Percentiles rank a stretch among this genome's conserved stretches.
These are phyloP conservation scores for Sordariomycetes sp. DNA, from an alignment of 2,329 filamentous ascomycete genomes.

Conservation along the genomic window DNA sequence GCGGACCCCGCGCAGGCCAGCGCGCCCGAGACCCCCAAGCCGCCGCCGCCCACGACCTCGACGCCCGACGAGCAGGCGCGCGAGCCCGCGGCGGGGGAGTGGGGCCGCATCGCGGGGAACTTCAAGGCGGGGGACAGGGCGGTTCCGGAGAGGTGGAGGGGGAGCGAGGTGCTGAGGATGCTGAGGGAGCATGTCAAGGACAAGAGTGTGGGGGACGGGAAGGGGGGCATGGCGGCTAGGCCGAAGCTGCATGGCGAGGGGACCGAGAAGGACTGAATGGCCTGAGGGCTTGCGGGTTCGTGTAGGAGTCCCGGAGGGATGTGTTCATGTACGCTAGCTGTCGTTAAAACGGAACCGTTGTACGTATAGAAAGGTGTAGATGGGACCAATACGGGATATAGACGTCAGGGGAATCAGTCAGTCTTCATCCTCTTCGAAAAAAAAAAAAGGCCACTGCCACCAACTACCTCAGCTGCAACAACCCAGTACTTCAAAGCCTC, in stretches of 20 bases:
- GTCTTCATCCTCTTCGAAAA: not conserved
- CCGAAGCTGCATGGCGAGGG: conserved; percentile 22
- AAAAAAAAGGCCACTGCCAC: too few relatives aligned
- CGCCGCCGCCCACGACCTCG: conserved; percentile 11
- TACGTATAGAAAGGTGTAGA: not conserved
- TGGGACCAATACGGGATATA: not conserved
- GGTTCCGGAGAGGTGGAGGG: conserved; percentile 74
- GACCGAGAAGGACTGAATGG: conserved; percentile 4
- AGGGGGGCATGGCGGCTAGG: conserved; percentile 44
- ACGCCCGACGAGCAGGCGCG: conserved; percentile 16
- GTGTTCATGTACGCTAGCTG: not conserved
- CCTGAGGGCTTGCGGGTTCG: not conserved
- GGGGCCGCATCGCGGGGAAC: conserved; percentile 90
- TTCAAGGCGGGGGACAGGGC: conserved; percentile 90
- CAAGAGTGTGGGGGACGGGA: conserved; percentile 29
- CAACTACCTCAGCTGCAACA: not conserved
- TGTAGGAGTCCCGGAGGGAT: not conserved
- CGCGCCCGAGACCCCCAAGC: conserved; percentile 10
- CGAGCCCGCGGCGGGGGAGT: conserved; percentile 52
- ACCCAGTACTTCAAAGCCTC: not conserved
- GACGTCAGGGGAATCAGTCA: not conserved
- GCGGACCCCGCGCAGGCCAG: conserved; percentile 17
- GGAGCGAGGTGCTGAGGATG: conserved; percentile 65
- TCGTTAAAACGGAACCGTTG: not conserved
- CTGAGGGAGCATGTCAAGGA: conserved; percentile 68